A percentile compares a stretch with the other conserved stretches of the same genome.
phyloP scores from a whole-genome alignment of 345 rosid genomes.

The Sisymbrium altissimum region DNA sequence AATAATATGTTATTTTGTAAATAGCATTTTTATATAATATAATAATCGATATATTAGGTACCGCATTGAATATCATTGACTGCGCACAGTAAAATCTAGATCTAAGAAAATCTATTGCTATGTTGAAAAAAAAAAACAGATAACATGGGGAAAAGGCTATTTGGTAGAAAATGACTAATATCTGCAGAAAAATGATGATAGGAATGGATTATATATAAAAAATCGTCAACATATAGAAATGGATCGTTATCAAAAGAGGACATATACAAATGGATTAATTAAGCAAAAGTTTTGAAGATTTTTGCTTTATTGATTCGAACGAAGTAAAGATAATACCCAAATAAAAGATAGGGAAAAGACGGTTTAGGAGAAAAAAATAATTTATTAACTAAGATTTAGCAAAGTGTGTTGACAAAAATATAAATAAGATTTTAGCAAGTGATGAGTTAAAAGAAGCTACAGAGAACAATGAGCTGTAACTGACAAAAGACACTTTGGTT shows the following conservation, averaged over 20 bases:
- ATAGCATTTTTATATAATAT: not conserved
- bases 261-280: conserved; percentile 11
- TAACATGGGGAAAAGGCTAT: conserved; percentile 19
- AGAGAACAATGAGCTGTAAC: conserved; percentile 40
- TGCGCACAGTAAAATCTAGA: conserved; percentile 15
- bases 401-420: not conserved
- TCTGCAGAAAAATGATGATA: not conserved
- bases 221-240: not conserved
- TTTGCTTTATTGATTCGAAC: conserved; percentile 14
- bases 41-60: not conserved
- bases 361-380: conserved; percentile 3
- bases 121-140: not conserved
- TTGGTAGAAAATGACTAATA: conserved; percentile 20
- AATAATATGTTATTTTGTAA: not conserved
- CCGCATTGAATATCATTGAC: conserved; percentile 14
- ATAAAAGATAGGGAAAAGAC: conserved; percentile 22
- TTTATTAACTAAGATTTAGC: not conserved
- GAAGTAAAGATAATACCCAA: conserved; percentile 20
- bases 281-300: not conserved
- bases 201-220: not conserved
- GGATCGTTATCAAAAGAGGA: too few relatives aligned
- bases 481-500: conserved; percentile 35
- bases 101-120: conserved; percentile 10
- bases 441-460: conserved; percentile 16
- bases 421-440: not conserved